Conservation (phyloP, 306 rosid species). For the Rubus parviflorus region DNA sequence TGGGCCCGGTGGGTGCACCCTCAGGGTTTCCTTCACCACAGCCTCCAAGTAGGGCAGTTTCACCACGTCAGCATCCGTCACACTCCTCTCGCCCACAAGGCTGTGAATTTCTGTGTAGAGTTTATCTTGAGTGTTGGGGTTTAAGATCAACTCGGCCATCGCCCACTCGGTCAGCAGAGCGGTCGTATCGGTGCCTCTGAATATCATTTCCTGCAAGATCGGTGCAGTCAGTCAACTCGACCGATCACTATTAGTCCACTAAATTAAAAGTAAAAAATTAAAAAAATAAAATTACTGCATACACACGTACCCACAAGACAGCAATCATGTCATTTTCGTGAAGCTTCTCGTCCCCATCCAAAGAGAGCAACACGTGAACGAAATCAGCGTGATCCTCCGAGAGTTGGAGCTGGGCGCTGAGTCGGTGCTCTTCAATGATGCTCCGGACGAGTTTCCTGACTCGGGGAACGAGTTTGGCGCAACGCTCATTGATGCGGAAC, state of each 20-base stretch:
- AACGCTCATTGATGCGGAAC: conserved; percentile 30
- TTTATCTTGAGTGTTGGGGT: conserved; percentile 33
- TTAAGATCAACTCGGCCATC: conserved; percentile 50
- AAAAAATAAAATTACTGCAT: neutral
- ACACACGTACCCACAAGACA: conserved; percentile 46
- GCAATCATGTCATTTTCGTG: conserved; percentile 53
- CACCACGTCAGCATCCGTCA: conserved; percentile 48
- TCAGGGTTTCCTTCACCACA: conserved; percentile 53
- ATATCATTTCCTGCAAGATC: conserved; percentile 53
- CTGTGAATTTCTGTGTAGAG: conserved; percentile 32
- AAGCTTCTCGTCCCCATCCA: conserved; percentile 50
- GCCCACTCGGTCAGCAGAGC: conserved; percentile 60
- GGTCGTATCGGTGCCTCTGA: conserved; percentile 56
- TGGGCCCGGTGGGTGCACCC: conserved; percentile 63
- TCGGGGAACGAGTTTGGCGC: conserved; percentile 46
- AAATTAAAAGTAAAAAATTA: neutral
- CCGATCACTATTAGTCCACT: too few relatives aligned
- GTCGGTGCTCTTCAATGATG: conserved; percentile 45
- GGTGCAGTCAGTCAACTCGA: neutral
- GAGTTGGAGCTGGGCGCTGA: neutral
- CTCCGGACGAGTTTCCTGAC: conserved; percentile 37
- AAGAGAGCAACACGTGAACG: conserved; percentile 51
- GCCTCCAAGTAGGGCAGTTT: conserved; percentile 48
- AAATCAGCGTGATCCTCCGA: conserved; percentile 49
- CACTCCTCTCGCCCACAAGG: conserved; percentile 11